Evolutionary conservation across 2,329 filamentous ascomycete genomes (phyloP).

Genomic region (Neonectria neomacrospora): DNA sequence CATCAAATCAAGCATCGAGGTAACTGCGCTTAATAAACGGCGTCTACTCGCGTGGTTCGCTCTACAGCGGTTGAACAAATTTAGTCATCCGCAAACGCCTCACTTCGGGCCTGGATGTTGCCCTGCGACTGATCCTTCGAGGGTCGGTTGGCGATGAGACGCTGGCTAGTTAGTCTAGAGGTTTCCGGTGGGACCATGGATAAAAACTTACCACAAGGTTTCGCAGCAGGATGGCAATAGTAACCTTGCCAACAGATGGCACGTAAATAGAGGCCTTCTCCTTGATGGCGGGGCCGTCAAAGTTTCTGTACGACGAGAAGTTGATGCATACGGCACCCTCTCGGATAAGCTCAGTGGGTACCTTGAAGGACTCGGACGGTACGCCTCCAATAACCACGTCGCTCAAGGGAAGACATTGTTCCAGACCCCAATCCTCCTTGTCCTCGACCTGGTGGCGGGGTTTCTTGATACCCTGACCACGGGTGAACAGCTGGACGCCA

Average conservation of each 20-base stretch:
- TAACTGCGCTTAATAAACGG: not conserved
- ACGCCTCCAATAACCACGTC: constrained; percentile 97
- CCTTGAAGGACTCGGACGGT: constrained; percentile 87
- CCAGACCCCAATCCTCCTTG: constrained; percentile 80
- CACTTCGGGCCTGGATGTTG: constrained; percentile 53
- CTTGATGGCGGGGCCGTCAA: constrained; percentile 84
- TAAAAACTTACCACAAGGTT: constrained; percentile 80
- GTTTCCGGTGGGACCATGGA: not conserved
- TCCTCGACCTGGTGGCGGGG: constrained; percentile 87
- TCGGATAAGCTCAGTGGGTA: constrained; percentile 82
- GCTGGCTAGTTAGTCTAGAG: constrained; percentile 51
- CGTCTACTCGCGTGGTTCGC: not conserved
- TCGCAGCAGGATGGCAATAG: constrained; percentile 88
- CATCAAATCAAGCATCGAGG: constrained; percentile 11
- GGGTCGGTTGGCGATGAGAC: constrained; percentile 62
- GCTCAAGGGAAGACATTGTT: constrained; percentile 85
- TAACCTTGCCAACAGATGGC: constrained; percentile 96
- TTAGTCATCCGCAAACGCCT: constrained; percentile 55
- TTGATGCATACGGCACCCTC: constrained; percentile 99
- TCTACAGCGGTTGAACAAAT: not conserved
- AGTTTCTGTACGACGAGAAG: constrained; percentile 96
- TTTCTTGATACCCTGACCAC: constrained; percentile 87
- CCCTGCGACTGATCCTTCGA: constrained; percentile 51
- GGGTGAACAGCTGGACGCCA: constrained; percentile 90
- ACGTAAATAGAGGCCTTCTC: constrained; percentile 97